phyloP scores from a whole-genome alignment of 768 basidiomycete species.

The Daedalea quercina region DNA sequence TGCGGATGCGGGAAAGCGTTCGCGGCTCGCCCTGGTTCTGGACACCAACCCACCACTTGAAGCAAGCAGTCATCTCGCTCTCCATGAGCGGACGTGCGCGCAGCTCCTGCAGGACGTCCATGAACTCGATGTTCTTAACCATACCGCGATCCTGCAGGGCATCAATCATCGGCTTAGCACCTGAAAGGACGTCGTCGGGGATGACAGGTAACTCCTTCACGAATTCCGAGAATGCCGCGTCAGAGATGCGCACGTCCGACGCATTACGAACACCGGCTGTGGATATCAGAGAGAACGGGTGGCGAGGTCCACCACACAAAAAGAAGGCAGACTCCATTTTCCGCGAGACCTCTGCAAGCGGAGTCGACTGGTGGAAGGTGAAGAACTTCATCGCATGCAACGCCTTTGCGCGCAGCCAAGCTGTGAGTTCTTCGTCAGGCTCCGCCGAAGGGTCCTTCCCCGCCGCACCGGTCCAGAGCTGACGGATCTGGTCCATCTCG shows the following conservation, averaged over 20 bases:
- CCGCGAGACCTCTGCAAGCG: conserved; percentile 69
- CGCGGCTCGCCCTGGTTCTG: conserved; percentile 30
- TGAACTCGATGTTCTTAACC: conserved; percentile 69
- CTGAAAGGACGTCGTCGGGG: conserved; percentile 49
- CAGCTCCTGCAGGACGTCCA: conserved; percentile 79
- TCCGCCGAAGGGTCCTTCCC: not conserved
- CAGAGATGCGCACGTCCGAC: conserved; percentile 65
- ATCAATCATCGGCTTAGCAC: conserved; percentile 54
- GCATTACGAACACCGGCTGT: conserved; percentile 65
- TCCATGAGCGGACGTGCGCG: conserved; percentile 60
- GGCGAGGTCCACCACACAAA: conserved; percentile 34
- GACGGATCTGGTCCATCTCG: conserved; percentile 58
- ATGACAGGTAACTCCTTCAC: conserved; percentile 73
- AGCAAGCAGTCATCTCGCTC: conserved; percentile 70
- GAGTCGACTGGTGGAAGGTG: conserved; percentile 83
- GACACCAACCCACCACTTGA: conserved; percentile 77
- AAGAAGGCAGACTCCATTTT: conserved; percentile 79
- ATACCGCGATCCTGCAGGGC: conserved; percentile 55
- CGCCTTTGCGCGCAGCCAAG: conserved; percentile 51
- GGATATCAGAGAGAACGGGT: conserved; percentile 67
- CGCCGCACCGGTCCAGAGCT: conserved; percentile 49
- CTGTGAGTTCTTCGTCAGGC: conserved; percentile 35
- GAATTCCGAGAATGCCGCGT: conserved; percentile 65
- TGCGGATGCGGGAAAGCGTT: conserved; percentile 40
- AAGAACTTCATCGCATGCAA: conserved; percentile 86